These are phyloP conservation scores for Phytopythium cucurbitacearum DNA, from an alignment of 352 stramenopile species.

Conservation along the genomic window DNA sequence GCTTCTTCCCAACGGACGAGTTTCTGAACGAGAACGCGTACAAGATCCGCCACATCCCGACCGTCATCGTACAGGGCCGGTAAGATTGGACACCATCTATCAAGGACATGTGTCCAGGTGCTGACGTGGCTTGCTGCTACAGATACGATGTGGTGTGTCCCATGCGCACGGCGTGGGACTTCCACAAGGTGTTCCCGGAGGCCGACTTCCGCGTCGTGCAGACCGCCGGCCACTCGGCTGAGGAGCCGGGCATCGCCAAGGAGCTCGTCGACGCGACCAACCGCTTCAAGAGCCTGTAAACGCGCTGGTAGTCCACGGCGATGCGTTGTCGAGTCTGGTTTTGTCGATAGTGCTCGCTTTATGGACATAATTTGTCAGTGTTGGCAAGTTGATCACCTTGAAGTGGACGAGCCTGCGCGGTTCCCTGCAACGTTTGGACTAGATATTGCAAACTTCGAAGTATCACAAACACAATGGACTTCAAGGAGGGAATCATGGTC, in stretches of 20 bases:
- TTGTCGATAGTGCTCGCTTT: no score
- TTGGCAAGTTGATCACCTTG: no score
- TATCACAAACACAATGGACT: no score
- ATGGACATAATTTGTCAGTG: not conserved
- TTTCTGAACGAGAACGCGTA: conserved; percentile 88
- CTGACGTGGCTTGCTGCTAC: not conserved
- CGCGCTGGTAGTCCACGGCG: not conserved
- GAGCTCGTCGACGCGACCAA: conserved; percentile 42
- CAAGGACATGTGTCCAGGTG: not conserved
- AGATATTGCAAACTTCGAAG: no score
- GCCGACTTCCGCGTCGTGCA: conserved; percentile 69
- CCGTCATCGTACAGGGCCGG: conserved; percentile 89
- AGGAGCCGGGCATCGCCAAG: conserved; percentile 48
- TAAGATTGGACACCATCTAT: conserved; percentile 10
- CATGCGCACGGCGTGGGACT: conserved; percentile 83
- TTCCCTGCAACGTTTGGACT: no score
- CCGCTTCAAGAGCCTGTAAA: conserved; percentile 19
- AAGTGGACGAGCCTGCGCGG: no score
- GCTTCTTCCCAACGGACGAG: conserved; percentile 85
- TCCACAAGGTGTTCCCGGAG: conserved; percentile 75
- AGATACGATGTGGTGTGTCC: conserved; percentile 89
- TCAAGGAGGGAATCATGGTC: no score
- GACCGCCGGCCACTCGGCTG: conserved; percentile 70
- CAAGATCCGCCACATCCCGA: conserved; percentile 91
- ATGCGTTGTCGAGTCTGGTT: not conserved